Evolutionary conservation across 441 rosid genomes (phyloP).

Genomic region (Adansonia gregorii): DNA sequence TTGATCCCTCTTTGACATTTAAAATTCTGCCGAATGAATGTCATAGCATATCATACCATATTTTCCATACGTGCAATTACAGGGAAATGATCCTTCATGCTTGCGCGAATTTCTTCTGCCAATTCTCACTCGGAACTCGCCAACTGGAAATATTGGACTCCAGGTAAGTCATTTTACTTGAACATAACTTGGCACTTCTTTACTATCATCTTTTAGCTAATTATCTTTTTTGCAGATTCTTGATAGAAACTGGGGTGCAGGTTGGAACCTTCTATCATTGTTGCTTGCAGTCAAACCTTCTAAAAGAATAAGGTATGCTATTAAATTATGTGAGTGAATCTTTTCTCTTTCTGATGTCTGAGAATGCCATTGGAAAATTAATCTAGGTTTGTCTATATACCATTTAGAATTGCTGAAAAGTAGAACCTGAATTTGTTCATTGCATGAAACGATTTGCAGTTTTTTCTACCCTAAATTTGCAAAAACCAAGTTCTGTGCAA

Average conservation of each 20-base stretch:
- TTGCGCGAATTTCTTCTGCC: constrained; percentile 84
- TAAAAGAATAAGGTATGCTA: constrained; percentile 73
- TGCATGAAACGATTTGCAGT: no score
- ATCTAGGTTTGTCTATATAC: neutral
- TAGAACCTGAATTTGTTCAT: constrained; percentile 15
- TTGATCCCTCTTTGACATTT: neutral
- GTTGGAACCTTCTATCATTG: constrained; percentile 91
- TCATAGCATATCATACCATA: neutral
- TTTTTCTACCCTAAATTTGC: neutral
- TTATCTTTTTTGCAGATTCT: constrained; percentile 65
- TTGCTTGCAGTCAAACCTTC: constrained; percentile 81
- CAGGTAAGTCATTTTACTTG: constrained; percentile 56
- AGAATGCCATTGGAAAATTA: constrained; percentile 13
- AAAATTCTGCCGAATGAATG: constrained; percentile 2
- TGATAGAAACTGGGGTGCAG: constrained; percentile 95
- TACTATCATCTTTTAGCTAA: constrained; percentile 8
- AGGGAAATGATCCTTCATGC: constrained; percentile 95
- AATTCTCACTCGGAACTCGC: constrained; percentile 59
- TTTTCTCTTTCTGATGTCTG: neutral
- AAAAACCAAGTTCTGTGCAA: neutral
- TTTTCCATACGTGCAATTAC: constrained; percentile 27
- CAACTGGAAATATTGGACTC: constrained; percentile 75
- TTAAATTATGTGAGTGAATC: neutral
- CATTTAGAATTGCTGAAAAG: neutral
- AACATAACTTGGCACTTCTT: constrained; percentile 4